A percentile compares a stretch with the other conserved stretches of the same genome.
These are phyloP conservation scores for Mucor circinelloides DNA, from an alignment of 371 early-diverging fungal species.

Conservation along the genomic window DNA sequence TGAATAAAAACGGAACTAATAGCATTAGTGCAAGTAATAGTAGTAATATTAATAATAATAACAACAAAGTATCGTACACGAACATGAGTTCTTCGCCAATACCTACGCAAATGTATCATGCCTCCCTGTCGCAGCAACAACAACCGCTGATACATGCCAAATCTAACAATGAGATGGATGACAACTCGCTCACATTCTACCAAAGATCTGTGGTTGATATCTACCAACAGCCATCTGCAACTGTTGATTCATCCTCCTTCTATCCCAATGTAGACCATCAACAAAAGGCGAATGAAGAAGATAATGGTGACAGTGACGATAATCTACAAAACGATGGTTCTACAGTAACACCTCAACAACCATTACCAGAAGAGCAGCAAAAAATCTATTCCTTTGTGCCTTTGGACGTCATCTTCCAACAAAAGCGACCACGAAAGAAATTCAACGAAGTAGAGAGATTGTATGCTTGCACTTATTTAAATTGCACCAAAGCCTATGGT, in stretches of 20 bases:
- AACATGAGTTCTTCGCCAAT: background rate
- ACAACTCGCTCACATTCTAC: constrained; percentile 1
- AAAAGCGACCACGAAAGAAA: constrained; percentile 65
- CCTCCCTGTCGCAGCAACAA: background rate
- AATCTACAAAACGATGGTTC: background rate
- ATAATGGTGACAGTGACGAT: background rate
- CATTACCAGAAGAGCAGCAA: constrained; percentile 7
- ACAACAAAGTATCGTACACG: background rate
- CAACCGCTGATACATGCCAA: background rate
- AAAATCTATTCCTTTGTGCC: constrained; percentile 70
- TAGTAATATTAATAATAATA: background rate
- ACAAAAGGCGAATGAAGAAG: background rate
- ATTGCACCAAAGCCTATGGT: constrained; percentile 71
- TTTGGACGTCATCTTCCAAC: constrained; percentile 59
- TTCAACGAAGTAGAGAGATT: constrained; percentile 74
- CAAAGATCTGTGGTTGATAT: background rate
- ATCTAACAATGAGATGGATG: background rate
- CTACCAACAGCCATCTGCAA: background rate
- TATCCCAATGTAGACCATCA: background rate
- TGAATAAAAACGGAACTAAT: background rate
- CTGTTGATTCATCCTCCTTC: background rate
- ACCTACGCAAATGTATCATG: background rate
- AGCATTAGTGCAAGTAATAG: background rate
- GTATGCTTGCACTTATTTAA: constrained; percentile 64
- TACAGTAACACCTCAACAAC: background rate